Percentiles rank a stretch among this genome's conserved stretches.
phyloP scores from a whole-genome alignment of 2,329 filamentous ascomycete species.

The Sphaerulina populicola region DNA sequence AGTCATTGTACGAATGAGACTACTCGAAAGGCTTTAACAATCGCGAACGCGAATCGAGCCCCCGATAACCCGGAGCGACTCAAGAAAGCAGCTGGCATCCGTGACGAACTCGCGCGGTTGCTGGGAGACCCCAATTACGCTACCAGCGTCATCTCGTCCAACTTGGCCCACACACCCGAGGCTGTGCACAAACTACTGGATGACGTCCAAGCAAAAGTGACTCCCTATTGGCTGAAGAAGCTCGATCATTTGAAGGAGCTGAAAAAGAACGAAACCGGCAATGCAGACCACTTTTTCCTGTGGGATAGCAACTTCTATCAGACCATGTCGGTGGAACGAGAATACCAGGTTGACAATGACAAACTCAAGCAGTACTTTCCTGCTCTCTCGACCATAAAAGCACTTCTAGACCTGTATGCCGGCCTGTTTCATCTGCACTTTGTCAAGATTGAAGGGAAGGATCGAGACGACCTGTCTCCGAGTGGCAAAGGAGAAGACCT shows the following conservation, averaged over 20 bases:
- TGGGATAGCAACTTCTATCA: slow-evolving; percentile 2
- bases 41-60: slow-evolving; percentile 69
- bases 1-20: slow-evolving; percentile 64
- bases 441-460: slow-evolving; percentile 44
- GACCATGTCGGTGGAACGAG: slow-evolving; percentile 62
- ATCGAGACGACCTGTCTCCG: slow-evolving; percentile 49
- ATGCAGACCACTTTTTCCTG: neutral
- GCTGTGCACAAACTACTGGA: slow-evolving; percentile 60
- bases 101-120: slow-evolving; percentile 68
- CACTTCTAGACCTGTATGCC: slow-evolving; percentile 12
- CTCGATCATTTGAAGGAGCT: neutral
- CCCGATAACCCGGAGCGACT: slow-evolving; percentile 63
- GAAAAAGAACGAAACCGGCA: slow-evolving; percentile 3
- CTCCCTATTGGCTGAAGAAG: neutral
- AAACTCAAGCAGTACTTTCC: slow-evolving; percentile 43
- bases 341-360: slow-evolving; percentile 71
- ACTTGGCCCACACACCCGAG: slow-evolving; percentile 69
- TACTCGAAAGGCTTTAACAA: slow-evolving; percentile 57
- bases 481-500: slow-evolving; percentile 15
- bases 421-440: slow-evolving; percentile 12
- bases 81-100: slow-evolving; percentile 60
- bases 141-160: slow-evolving; percentile 64
- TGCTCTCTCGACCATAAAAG: neutral
- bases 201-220: neutral
- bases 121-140: slow-evolving; percentile 68